A percentile compares a stretch with the other conserved stretches of the same genome.
Evolutionary conservation across 352 stramenopile genomes (phyloP).

Genomic region (Phytophthora agathidicida): DNA sequence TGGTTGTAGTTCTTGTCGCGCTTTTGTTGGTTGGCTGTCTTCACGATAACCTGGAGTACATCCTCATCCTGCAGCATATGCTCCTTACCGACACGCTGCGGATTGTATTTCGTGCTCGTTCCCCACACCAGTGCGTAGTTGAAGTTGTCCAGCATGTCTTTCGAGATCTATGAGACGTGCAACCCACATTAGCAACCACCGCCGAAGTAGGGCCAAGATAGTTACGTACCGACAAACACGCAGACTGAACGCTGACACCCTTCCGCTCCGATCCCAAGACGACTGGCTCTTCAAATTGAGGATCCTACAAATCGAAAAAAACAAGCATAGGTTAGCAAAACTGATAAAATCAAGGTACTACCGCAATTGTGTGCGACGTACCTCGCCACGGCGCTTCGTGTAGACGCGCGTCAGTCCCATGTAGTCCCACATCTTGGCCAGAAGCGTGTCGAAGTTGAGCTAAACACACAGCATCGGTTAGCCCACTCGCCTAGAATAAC

Average conservation of each 20-base stretch:
- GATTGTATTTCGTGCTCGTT: conserved; percentile 97
- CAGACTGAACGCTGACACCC: conserved; percentile 79
- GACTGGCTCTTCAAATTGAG: conserved; percentile 81
- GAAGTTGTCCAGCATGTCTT: conserved; percentile 95
- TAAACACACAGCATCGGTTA: conserved; percentile 45
- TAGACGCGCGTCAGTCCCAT: conserved; percentile 91
- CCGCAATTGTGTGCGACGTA: conserved; percentile 25
- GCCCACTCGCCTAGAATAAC: no score
- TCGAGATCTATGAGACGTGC: conserved; percentile 72
- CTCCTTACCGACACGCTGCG: conserved; percentile 94
- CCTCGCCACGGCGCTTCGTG: conserved; percentile 88
- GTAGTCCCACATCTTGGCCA: conserved; percentile 92
- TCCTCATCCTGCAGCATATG: conserved; percentile 98
- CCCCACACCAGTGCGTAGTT: conserved; percentile 99
- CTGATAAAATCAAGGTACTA: not conserved
- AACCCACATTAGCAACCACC: not conserved
- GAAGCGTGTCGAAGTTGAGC: conserved; percentile 96
- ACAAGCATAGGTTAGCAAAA: conserved; percentile 1
- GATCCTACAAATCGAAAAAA: conserved; percentile 38
- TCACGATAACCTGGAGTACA: conserved; percentile 98
- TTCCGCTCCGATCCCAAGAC: conserved; percentile 87
- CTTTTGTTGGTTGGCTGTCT: conserved; percentile 98
- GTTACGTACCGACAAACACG: conserved; percentile 81
- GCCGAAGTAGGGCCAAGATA: not conserved
- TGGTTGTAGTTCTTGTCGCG: conserved; percentile 97